Percentiles rank a stretch among this genome's conserved stretches.
phyloP scores from a whole-genome alignment of 2,329 filamentous ascomycete genomes.

The Exophiala phaeomuriformis region DNA sequence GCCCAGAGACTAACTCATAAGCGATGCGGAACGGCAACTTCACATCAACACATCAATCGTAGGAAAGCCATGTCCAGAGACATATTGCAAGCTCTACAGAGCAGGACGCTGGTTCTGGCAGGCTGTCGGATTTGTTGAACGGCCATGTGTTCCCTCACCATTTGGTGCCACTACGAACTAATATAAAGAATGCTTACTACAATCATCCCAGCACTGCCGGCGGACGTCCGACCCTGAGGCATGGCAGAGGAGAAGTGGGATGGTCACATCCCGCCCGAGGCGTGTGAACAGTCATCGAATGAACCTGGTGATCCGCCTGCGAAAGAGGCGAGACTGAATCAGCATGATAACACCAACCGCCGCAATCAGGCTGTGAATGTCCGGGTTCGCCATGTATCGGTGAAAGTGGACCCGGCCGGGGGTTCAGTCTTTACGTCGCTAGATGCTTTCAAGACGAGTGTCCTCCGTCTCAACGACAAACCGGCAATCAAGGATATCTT shows the following conservation, averaged over 20 bases:
- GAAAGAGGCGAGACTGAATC: neutral
- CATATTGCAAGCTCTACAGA: too few relatives aligned
- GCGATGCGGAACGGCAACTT: neutral
- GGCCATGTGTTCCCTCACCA: too few relatives aligned
- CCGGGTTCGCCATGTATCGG: constrained; percentile 31
- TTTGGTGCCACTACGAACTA: neutral
- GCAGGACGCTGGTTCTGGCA: too few relatives aligned
- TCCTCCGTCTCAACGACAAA: constrained; percentile 29
- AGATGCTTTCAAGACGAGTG: constrained; percentile 29
- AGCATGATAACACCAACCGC: neutral
- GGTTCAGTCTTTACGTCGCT: constrained; percentile 32
- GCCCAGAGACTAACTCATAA: neutral
- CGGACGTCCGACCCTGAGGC: neutral
- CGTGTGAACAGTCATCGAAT: neutral
- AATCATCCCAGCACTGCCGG: neutral
- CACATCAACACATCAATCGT: neutral
- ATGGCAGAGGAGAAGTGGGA: neutral
- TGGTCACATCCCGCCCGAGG: neutral
- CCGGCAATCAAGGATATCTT: constrained; percentile 55
- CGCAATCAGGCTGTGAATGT: constrained; percentile 33
- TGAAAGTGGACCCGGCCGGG: constrained; percentile 31
- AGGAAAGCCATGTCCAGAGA: too few relatives aligned
- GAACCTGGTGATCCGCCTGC: neutral
- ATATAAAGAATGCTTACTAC: neutral
- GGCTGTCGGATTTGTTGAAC: too few relatives aligned